Base-by-base conservation (phyloP, 192 early-diverging fungal species). In the Entrophospora sp. region DNA sequence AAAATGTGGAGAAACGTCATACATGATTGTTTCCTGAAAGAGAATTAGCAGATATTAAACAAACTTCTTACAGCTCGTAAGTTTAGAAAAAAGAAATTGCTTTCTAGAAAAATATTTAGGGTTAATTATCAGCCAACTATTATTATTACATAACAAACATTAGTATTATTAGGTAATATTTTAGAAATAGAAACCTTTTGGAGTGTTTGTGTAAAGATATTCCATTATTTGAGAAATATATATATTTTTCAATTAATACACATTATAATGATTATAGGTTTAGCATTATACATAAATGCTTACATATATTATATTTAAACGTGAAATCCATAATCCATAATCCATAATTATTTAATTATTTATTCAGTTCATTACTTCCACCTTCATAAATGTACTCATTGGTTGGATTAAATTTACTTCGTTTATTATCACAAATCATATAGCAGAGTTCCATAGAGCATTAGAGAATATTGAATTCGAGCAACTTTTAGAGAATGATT, bases 381-480 rank as follows among this genome's bases (percentile, higher is more conserved):
- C 79, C 84, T 61, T 97, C 94, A 6, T 76, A 90, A 71, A 88
- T 87, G 88, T 91, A 94, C 73, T 87, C 89, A 36, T 80, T 97
- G 40, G 83, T 95, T 27, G 96, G 96, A 2, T 79, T 97, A 43
- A 95, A 98, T 67, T 81, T 98, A 36, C 80, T 98, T 67, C 89
- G 91, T 48, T 82, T 98, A 68, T 79, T 98, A 36, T 85, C 94
- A 24, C 93, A 98, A 74, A 94, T 82, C 80, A 90, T 25, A 87
- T 98, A 65, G 88, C 94, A n/a, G 96, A 98, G 69, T 98, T 98
- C 75, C 96, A 98, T 75, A 94, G 93, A n/a, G 87, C 93, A 67
- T 80, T 98, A 32, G 96, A 98, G 63, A 81, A 81, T 60, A 91
- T 98, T 63, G 91, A 92, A 49, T 82, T 87, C 16, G 82, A 88